phyloP scores from a whole-genome alignment of 2,329 filamentous ascomycete genomes.

The Atkinsonella texensis region DNA sequence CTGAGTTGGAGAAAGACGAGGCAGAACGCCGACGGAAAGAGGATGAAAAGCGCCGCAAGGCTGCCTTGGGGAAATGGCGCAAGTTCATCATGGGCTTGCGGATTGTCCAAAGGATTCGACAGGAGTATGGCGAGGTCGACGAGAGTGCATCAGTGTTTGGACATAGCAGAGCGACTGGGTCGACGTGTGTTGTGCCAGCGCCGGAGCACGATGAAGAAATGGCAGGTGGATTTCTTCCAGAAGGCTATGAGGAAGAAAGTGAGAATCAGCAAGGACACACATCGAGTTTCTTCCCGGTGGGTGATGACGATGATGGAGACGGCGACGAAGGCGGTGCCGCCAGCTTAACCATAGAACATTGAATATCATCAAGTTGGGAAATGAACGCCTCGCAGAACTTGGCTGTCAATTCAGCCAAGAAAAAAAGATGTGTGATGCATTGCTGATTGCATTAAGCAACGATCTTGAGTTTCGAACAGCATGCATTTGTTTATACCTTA shows the following conservation, averaged over 20 bases:
- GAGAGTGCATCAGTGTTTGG: conserved; percentile 42
- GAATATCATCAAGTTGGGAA: conserved; percentile 13
- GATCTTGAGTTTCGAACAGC: background rate
- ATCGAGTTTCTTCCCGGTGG: conserved; percentile 37
- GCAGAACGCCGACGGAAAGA: conserved; percentile 66
- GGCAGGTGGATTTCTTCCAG: conserved; percentile 50
- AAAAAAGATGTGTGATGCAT: background rate
- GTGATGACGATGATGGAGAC: conserved; percentile 28
- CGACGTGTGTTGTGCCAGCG: conserved; percentile 10
- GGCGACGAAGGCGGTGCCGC: conserved; percentile 18
- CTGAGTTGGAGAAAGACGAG: conserved; percentile 69
- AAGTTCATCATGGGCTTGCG: conserved; percentile 78
- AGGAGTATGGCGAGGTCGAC: conserved; percentile 59
- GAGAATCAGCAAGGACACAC: conserved; percentile 22
- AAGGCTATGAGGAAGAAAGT: conserved; percentile 40
- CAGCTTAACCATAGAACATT: conserved; percentile 23
- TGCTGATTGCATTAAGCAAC: background rate
- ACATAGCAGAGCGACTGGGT: conserved; percentile 24
- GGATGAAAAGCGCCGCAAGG: conserved; percentile 68
- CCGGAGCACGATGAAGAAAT: conserved; percentile 33
- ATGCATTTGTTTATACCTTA: background rate
- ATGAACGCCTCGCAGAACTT: no score
- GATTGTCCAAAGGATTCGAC: conserved; percentile 63
- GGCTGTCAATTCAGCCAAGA: no score
- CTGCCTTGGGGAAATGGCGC: conserved; percentile 66